Base-by-base conservation (phyloP, 768 basidiomycete genomes). In the Pleurotus citrinopileatus region DNA sequence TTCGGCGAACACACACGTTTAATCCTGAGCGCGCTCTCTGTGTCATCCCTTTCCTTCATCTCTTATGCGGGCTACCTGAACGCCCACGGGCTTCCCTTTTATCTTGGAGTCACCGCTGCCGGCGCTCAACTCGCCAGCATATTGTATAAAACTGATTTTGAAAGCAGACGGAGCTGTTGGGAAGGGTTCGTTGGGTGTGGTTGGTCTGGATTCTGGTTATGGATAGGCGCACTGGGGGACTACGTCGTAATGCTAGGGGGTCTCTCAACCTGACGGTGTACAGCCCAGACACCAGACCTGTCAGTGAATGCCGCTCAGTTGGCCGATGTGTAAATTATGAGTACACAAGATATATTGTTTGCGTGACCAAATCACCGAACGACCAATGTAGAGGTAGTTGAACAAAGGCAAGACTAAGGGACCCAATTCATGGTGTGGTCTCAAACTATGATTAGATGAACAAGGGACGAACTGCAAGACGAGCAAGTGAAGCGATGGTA, bases 171-270 rank as follows among this genome's bases (percentile, higher is more conserved):
- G 19, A 93, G 91, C 67, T 97, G 94, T 65, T 97, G 94, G 94
- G 79, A 78, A 57, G 91, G 91, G 4, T 99, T 99, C 56, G 80
- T 82, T 4, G 84, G 86, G 1, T 96, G 93, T 67, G 92, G 92
- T 0, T 92, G 87, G 86, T 75, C 89, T 23, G 94, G 94, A 0
- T 89, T 91, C 58, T 87, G 86, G 84, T 71, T 96, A 10, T 94
- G 89, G 90, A 80, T 83, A 69, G 94, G 94, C 8, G 78, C 89
- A 12, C 63, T 84, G 9, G 79, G 70, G 12, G 94, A 97, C 69
- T 94, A 92, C 63, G 57, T 64, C 7, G 53, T 71, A 19, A 59
- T 73, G 36, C 59, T 70, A 43, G 60, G 60, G 22, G 67, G 56
- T 50, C 54, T 65, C 20, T 62, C 55, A 3, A 59, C 52, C 51